Conservation (phyloP, 495 filamentous ascomycete genomes). For the Hypoxylon subgilvum region DNA sequence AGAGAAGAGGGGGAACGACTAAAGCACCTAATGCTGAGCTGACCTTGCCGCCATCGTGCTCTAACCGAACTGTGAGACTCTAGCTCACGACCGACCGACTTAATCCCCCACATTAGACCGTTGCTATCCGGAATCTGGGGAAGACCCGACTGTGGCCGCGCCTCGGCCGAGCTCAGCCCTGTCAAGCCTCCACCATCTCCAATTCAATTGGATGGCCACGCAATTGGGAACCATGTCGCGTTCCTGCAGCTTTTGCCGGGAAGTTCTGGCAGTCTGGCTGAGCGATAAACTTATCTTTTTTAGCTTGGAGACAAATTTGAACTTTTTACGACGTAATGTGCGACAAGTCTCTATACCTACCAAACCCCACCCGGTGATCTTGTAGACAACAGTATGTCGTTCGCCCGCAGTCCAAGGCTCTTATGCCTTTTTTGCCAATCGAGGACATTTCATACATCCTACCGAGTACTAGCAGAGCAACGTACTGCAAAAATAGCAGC, state of each 20-base stretch:
- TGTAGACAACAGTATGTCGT: constrained; percentile 22
- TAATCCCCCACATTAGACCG: constrained; percentile 41
- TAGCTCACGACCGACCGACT: constrained; percentile 23
- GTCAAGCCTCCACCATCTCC: constrained; percentile 3
- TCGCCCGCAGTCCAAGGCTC: constrained; percentile 31
- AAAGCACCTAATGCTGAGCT: constrained; percentile 20
- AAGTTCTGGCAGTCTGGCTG: too few relatives aligned
- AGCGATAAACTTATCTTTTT: constrained; percentile 29
- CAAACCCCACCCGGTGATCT: not conserved
- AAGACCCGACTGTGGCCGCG: constrained; percentile 41
- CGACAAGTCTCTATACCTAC: not conserved
- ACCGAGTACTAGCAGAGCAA: constrained; percentile 45
- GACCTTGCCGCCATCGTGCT: not conserved
- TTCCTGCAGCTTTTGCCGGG: constrained; percentile 22
- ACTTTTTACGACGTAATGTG: constrained; percentile 2
- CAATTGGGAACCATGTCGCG: constrained; percentile 7
- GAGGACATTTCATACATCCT: constrained; percentile 54
- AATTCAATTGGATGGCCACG: constrained; percentile 23
- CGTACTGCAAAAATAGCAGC: constrained; percentile 1
- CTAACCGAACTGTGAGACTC: not conserved
- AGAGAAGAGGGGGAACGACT: constrained; percentile 23
- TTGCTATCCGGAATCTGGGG: constrained; percentile 42
- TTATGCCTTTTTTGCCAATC: constrained; percentile 57
- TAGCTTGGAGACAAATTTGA: constrained; percentile 19
- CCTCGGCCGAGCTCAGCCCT: not conserved